phyloP scores from a whole-genome alignment of 306 rosid genomes.

The Prunus davidiana region DNA sequence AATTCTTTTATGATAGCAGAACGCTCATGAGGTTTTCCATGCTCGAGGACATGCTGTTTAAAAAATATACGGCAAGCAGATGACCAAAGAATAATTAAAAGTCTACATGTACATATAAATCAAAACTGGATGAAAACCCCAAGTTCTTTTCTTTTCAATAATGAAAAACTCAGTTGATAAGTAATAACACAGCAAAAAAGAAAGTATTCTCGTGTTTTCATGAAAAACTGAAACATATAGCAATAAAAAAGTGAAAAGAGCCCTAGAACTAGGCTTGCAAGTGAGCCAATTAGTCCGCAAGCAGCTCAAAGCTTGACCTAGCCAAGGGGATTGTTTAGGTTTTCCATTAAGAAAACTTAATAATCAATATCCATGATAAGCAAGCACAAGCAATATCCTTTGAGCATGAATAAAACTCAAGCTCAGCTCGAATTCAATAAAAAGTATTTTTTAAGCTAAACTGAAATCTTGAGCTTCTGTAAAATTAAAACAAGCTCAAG shows the following conservation, averaged over 20 bases:
- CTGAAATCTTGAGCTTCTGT: neutral
- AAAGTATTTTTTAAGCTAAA: neutral
- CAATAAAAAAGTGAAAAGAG: neutral
- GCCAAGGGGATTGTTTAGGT: neutral
- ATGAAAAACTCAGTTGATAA: neutral
- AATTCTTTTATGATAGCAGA: slow-evolving; percentile 83
- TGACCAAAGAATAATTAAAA: neutral
- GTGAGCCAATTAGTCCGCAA: neutral
- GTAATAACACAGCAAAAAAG: neutral
- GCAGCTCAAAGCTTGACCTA: neutral
- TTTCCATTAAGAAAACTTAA: neutral
- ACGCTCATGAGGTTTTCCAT: slow-evolving; percentile 90
- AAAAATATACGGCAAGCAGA: neutral
- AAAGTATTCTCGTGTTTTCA: neutral
- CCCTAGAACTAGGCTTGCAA: neutral
- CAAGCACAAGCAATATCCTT: neutral
- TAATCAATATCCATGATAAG: neutral
- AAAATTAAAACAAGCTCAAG: neutral
- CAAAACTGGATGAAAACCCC: neutral
- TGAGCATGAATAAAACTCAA: neutral
- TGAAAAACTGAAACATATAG: neutral
- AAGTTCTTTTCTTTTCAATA: too few species aligned
- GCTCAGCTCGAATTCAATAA: neutral
- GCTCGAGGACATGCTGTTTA: slow-evolving; percentile 79
- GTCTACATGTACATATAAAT: neutral